phyloP scores from a whole-genome alignment of 2,329 filamentous ascomycete species.

The Fonsecaea nubica region DNA sequence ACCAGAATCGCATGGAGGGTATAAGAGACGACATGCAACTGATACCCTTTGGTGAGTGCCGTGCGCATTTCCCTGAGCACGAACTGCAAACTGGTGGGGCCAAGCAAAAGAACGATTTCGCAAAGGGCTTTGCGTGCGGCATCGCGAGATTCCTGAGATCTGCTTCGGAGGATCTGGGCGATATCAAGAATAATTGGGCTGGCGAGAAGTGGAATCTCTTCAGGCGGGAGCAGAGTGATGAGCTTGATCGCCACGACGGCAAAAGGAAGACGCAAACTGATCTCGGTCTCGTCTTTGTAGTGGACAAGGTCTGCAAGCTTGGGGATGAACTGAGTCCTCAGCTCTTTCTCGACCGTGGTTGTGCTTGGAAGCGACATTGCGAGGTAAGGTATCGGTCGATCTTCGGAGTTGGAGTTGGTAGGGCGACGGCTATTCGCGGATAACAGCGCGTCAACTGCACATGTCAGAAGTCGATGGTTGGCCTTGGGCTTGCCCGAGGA shows the following conservation, averaged over 20 bases:
- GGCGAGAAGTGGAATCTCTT: constrained; percentile 74
- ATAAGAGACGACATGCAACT: constrained; percentile 92
- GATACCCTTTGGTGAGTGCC: constrained; percentile 83
- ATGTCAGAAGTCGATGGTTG: constrained; percentile 79
- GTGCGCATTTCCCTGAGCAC: constrained; percentile 89
- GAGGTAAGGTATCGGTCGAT: constrained; percentile 53
- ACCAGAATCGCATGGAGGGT: constrained; percentile 92
- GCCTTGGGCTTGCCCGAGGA: constrained; percentile 68
- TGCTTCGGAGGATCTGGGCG: constrained; percentile 88
- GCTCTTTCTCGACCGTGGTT: constrained; percentile 72
- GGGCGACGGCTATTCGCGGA: constrained; percentile 54
- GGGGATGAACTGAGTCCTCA: constrained; percentile 77
- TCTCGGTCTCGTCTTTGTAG: constrained; percentile 91
- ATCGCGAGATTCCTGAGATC: constrained; percentile 85
- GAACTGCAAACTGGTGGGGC: constrained; percentile 84
- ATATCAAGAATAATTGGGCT: constrained; percentile 88
- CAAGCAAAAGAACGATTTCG: constrained; percentile 80
- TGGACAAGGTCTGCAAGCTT: constrained; percentile 84
- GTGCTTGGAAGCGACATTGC: constrained; percentile 69
- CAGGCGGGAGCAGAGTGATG: constrained; percentile 76
- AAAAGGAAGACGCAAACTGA: constrained; percentile 89
- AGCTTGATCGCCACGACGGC: constrained; percentile 89
- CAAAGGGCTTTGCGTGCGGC: constrained; percentile 87
- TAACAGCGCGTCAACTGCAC: constrained; percentile 78
- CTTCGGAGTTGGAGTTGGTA: constrained; percentile 35